Conservation (phyloP, 164 flowering plant genomes). For the Tetrastigma voinierianum region DNA sequence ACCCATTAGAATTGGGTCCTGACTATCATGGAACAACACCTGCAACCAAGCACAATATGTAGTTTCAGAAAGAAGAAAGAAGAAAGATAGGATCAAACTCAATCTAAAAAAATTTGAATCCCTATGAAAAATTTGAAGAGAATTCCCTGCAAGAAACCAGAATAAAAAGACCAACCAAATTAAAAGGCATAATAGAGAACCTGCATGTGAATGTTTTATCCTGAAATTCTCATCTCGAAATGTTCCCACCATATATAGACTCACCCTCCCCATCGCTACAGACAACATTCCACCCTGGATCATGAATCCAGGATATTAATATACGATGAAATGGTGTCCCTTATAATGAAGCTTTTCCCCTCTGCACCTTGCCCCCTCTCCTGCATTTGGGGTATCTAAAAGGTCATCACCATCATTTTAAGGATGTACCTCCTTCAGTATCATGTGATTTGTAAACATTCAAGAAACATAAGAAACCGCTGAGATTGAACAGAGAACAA, state of each 20-base stretch:
- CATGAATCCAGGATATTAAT: constrained; percentile 86
- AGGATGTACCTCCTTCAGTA: background rate
- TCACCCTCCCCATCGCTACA: constrained; percentile 74
- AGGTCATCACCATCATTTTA: constrained; percentile 9
- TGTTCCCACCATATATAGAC: constrained; percentile 84
- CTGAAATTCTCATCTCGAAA: constrained; percentile 93
- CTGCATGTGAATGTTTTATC: constrained; percentile 87
- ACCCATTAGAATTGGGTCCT: constrained; percentile 96
- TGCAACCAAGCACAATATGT: constrained; percentile 27
- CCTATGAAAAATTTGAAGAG: background rate
- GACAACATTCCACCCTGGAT: constrained; percentile 87
- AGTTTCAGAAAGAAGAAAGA: background rate
- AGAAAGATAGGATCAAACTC: background rate
- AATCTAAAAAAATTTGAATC: too few relatives aligned
- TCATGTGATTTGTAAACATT: background rate
- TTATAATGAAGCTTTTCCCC: constrained; percentile 83
- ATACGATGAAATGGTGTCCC: constrained; percentile 90
- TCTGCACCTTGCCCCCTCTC: constrained; percentile 68
- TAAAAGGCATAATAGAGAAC: constrained; percentile 26
- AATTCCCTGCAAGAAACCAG: background rate
- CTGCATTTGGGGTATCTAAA: constrained; percentile 35
- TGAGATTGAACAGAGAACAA: constrained; percentile 40
- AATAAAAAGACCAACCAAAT: background rate
- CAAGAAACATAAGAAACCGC: constrained; percentile 2
- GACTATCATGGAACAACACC: constrained; percentile 97